Conservation (phyloP, 768 basidiomycete species). For the Suillus fuscotomentosus region DNA sequence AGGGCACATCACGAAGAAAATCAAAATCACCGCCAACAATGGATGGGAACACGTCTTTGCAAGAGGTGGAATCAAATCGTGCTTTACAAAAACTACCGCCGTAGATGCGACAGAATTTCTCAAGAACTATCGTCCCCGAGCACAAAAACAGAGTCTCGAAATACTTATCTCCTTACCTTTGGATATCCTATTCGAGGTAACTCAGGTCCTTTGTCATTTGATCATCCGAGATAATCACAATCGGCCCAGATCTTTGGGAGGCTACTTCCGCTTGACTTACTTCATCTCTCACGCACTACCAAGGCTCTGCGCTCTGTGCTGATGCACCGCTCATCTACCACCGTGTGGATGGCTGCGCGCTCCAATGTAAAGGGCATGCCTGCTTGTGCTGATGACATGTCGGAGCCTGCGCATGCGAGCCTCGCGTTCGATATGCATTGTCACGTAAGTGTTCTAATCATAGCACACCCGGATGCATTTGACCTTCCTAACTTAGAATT, state of each 20-base stretch:
- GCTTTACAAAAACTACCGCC: neutral
- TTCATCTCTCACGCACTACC: conserved; percentile 29
- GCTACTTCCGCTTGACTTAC: conserved; percentile 31
- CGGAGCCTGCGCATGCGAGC: conserved; percentile 27
- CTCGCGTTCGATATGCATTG: conserved; percentile 30
- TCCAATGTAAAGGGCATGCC: conserved; percentile 22
- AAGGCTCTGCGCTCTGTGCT: conserved; percentile 30
- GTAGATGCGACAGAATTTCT: neutral
- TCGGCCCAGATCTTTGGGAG: conserved; percentile 20
- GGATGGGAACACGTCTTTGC: conserved; percentile 2
- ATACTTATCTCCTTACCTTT: conserved; percentile 19
- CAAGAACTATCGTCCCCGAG: neutral
- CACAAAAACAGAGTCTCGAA: conserved; percentile 11
- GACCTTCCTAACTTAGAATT: neutral
- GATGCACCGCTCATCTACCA: conserved; percentile 15
- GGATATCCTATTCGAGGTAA: conserved; percentile 21
- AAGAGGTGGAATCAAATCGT: conserved; percentile 2
- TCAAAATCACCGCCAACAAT: conserved; percentile 2
- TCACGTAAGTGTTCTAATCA: conserved; percentile 21
- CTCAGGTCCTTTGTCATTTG: conserved; percentile 16
- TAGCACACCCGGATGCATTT: neutral
- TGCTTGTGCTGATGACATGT: conserved; percentile 23
- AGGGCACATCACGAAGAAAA: neutral
- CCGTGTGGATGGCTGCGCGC: conserved; percentile 28
- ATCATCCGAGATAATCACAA: conserved; percentile 8